Conservation (phyloP, 2,329 filamentous ascomycete species). For the Fusarium sp. region DNA sequence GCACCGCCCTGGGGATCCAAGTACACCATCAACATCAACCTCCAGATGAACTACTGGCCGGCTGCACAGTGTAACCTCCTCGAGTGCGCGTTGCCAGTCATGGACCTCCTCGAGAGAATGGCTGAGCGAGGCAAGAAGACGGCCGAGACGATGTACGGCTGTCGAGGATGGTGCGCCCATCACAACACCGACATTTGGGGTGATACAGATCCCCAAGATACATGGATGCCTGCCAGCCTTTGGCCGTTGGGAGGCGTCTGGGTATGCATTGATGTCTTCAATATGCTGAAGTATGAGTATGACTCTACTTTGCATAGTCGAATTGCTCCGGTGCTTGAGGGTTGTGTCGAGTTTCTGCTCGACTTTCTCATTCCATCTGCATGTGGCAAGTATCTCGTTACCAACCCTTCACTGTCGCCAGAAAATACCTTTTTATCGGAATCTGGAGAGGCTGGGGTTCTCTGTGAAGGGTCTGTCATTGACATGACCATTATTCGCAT, state of each 20-base stretch:
- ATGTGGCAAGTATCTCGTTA: slow-evolving; percentile 43
- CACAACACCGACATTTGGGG: slow-evolving; percentile 56
- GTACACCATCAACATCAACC: slow-evolving; percentile 64
- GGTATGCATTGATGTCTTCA: slow-evolving; percentile 40
- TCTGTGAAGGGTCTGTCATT: slow-evolving; percentile 45
- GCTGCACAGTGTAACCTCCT: slow-evolving; percentile 48
- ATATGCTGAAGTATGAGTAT: slow-evolving; percentile 40
- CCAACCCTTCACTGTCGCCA: slow-evolving; percentile 41
- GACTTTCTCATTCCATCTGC: slow-evolving; percentile 51
- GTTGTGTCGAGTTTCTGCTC: slow-evolving; percentile 52
- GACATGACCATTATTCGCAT: slow-evolving; percentile 38
- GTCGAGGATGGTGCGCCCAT: slow-evolving; percentile 51
- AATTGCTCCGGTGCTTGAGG: slow-evolving; percentile 48
- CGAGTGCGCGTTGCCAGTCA: slow-evolving; percentile 56
- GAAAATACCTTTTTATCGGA: slow-evolving; percentile 41
- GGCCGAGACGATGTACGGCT: slow-evolving; percentile 52
- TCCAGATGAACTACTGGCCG: slow-evolving; percentile 66
- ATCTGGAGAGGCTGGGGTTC: slow-evolving; percentile 20
- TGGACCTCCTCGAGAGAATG: slow-evolving; percentile 46
- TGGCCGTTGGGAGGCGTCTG: slow-evolving; percentile 44
- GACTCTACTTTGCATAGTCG: slow-evolving; percentile 29
- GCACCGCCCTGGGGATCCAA: slow-evolving; percentile 58
- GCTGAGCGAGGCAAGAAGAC: slow-evolving; percentile 46
- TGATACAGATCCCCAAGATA: slow-evolving; percentile 52
- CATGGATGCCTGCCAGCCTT: slow-evolving; percentile 44